Evolutionary conservation across 2,329 filamentous ascomycete genomes (phyloP).

Genomic region (Clonostachys chloroleuca): DNA sequence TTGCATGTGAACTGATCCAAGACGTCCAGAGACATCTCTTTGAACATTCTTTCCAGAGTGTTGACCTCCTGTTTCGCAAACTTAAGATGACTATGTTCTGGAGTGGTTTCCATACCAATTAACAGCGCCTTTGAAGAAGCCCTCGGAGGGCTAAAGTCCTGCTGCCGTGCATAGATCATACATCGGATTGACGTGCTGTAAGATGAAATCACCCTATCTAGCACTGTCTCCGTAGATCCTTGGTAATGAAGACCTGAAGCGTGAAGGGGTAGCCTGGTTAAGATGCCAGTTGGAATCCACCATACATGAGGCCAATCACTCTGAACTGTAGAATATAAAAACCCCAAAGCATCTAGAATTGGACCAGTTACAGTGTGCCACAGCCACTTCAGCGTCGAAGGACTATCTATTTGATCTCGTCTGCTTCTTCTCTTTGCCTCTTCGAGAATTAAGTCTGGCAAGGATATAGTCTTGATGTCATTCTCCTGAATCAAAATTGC

Average conservation of each 20-base stretch:
- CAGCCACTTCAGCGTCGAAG: background rate
- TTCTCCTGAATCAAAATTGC: background rate
- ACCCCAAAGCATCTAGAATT: background rate
- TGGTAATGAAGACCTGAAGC: background rate
- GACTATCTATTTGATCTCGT: background rate
- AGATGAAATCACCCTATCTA: background rate
- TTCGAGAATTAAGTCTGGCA: background rate
- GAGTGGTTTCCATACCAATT: background rate
- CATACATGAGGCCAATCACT: background rate
- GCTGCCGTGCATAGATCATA: background rate
- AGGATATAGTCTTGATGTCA: background rate
- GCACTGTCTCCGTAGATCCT: background rate
- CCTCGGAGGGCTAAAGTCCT: background rate
- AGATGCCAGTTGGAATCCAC: background rate
- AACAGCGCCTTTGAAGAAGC: background rate
- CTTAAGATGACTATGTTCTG: background rate
- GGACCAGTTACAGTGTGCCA: background rate
- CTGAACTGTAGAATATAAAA: background rate
- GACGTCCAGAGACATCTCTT: too few relatives aligned
- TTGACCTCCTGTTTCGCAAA: background rate
- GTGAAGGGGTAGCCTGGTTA: background rate
- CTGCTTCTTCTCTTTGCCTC: background rate
- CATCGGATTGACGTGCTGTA: background rate
- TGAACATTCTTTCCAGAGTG: too few relatives aligned
- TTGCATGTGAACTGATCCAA: background rate